Evolutionary conservation across 352 stramenopile species (phyloP).

Genomic region (Globisporangium nodosum): DNA sequence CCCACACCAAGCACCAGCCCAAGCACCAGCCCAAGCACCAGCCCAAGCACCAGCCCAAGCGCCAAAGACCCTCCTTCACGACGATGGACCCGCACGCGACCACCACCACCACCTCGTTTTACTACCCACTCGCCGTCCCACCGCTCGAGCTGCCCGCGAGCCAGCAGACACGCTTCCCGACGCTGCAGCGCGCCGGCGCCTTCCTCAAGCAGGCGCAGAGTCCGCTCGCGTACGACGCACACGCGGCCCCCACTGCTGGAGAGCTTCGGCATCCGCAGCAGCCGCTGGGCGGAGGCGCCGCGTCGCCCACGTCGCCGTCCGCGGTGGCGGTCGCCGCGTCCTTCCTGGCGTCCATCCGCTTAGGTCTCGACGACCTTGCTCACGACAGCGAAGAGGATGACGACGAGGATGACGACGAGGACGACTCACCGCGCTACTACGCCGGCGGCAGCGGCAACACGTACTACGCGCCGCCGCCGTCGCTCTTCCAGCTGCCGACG

Average conservation of each 20-base stretch:
- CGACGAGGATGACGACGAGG: constrained; percentile 12
- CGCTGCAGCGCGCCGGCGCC: constrained; percentile 13
- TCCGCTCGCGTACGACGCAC: background rate
- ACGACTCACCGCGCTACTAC: constrained; percentile 13
- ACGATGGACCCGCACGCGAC: constrained; percentile 2
- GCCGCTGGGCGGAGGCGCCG: background rate
- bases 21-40: background rate
- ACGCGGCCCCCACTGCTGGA: background rate
- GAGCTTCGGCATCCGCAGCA: background rate
- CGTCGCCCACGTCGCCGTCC: constrained; percentile 11
- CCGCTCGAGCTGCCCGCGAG: constrained; percentile 9
- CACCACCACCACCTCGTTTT: constrained; percentile 1
- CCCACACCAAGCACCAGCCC: too few species aligned
- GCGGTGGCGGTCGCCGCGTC: constrained; percentile 10
- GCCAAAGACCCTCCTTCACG: background rate
- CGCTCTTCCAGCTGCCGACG: background rate
- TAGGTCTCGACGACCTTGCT: constrained; percentile 15
- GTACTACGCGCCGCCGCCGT: constrained; percentile 13
- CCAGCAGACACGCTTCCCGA: constrained; percentile 10
- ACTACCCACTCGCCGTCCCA: constrained; percentile 10
- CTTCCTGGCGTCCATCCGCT: constrained; percentile 17
- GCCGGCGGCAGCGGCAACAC: constrained; percentile 10
- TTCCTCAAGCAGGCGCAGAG: constrained; percentile 17
- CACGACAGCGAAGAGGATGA: constrained; percentile 8
- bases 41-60: background rate